Base-by-base conservation (phyloP, 306 rosid genomes). In the Cicer judaicum region DNA sequence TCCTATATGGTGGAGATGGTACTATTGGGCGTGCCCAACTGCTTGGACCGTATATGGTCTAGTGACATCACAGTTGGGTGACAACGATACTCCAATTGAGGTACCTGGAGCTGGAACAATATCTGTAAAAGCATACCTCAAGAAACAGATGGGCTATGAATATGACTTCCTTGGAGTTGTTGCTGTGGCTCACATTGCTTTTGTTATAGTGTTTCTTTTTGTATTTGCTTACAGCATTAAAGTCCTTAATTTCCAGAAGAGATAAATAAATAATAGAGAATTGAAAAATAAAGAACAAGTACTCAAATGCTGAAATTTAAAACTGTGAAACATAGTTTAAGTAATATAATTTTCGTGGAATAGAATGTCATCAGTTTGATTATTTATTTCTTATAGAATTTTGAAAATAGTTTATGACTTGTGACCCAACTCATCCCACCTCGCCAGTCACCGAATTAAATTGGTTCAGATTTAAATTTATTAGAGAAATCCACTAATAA, bases 1-100 rank as follows among this genome's bases (percentile, higher is more conserved):
- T 60, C 92, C 92, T 44, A 82, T 84, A 84, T 82, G 92, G 90
- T 86, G 87, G 92, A 80, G 87, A 57, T 88, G 92, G 89, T 88
- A 59, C 66, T 81, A 85, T 73, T 88, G 89, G 92, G 86, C 29
- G 1, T 71, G 74, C 40, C 92, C 90, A 5, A 74, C 89, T 24
- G 82, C 92, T 4, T 88, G 88, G 90, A 84, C 87, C 55, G 1
- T 82, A 64, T 79, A 86, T 76, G 90, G 92, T 68, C 73, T 86
- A 1, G 16, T 88, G 66, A 78, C 88, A 21, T 88, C 90, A n/a
- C 92, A 86, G 71, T 21, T 88, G 29, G 92, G 90, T 13, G 81
- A 88, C 74, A 84, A 24, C 6, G 76, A 59, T 11, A 13, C 66
- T 38, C 40, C 2, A 10, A 36, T 86, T 16, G 78, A 68, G 63